Evolutionary conservation across 768 basidiomycete genomes (phyloP).

Genomic region (Pholiota conissans): DNA sequence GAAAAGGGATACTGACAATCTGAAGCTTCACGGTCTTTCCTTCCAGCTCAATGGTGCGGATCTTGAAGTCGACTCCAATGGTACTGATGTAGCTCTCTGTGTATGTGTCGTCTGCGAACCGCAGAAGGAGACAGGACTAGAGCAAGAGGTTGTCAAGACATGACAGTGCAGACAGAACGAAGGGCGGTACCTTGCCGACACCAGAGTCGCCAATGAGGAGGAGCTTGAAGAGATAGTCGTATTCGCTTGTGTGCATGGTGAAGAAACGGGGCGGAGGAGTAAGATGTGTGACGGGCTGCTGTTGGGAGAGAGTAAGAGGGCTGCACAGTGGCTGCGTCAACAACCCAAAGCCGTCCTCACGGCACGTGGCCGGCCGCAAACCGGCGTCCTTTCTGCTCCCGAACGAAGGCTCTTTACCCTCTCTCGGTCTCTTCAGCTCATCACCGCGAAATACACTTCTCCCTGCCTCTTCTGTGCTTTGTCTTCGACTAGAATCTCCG

Average conservation of each 20-base stretch:
- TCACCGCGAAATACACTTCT: not conserved
- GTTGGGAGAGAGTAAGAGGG: conserved; percentile 1
- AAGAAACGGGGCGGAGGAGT: conserved; percentile 24
- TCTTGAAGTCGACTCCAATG: conserved; percentile 99
- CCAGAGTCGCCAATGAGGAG: conserved; percentile 95
- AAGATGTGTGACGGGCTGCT: conserved; percentile 10
- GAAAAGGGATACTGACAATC: conserved; percentile 67
- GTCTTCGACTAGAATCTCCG: not conserved
- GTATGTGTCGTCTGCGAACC: conserved; percentile 96
- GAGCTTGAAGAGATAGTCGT: conserved; percentile 96
- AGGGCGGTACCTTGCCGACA: conserved; percentile 75
- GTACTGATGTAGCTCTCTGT: conserved; percentile 97
- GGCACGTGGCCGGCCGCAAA: conserved; percentile 31
- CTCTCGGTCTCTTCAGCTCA: not conserved
- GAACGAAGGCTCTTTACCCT: not conserved
- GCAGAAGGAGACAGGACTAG: conserved; percentile 88
- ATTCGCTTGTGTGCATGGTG: conserved; percentile 88
- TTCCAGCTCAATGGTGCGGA: conserved; percentile 97
- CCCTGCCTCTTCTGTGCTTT: not conserved
- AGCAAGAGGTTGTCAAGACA: conserved; percentile 20
- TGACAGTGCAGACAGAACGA: conserved; percentile 22
- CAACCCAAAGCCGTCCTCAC: conserved; percentile 28
- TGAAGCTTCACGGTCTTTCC: conserved; percentile 98
- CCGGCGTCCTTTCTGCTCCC: conserved; percentile 9
- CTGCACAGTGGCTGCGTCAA: conserved; percentile 35